Evolutionary conservation across 495 filamentous ascomycete genomes (phyloP), one percentile per base, ranked within the genome.

Genomic region (Penicillium malachiteum): DNA sequence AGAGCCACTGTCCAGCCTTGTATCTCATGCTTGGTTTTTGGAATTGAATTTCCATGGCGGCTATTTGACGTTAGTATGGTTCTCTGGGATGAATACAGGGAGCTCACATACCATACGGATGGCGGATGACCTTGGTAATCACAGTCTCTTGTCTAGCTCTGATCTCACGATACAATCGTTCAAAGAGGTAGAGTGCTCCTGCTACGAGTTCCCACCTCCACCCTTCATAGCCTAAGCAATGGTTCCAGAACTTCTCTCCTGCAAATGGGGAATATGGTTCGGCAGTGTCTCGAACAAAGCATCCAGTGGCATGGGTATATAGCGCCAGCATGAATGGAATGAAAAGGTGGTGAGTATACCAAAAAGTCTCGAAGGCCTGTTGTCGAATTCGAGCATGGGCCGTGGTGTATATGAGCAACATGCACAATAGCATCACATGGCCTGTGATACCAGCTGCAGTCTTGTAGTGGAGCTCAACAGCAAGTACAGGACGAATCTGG

Each of bases 331-430:
- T 75, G 74, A 99, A 99, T 12, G 95, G 92, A 57, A 99, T 88
- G 67, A 97, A 97, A 9, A 99, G 82, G 60, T 99, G 95, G 70
- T 99, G 94, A 10, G 90, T 96, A 72, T 99, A 99, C 94, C 93
- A 97, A 67, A 99, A 99, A 1, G 93, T 93, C 72, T 99, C 94
- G 71, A 89, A 99, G 2, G 89, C 95, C 66, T 99, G 94, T 68
- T 97, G 91, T 48, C 94, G 88, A 62, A 99, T 97, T 59, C 88
- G 88, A 61, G 86, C 81, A 65, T 99, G 94, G 4, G 94, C 88
- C 7, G 95, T 96, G 16, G 94, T 99, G 71, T 94, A 99, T 84
- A 99, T 99, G 51, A 99, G 72, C 50, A 99, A 77, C 94, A 99
- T 97, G 81, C 94, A 99, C 8, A 97, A 79, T 5, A 97, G 82